Percentiles rank a stretch among this genome's conserved stretches.
These are phyloP conservation scores for Planoprotostelium fungivorum DNA, from an alignment of 78 protist genomes.

Conservation along the genomic window DNA sequence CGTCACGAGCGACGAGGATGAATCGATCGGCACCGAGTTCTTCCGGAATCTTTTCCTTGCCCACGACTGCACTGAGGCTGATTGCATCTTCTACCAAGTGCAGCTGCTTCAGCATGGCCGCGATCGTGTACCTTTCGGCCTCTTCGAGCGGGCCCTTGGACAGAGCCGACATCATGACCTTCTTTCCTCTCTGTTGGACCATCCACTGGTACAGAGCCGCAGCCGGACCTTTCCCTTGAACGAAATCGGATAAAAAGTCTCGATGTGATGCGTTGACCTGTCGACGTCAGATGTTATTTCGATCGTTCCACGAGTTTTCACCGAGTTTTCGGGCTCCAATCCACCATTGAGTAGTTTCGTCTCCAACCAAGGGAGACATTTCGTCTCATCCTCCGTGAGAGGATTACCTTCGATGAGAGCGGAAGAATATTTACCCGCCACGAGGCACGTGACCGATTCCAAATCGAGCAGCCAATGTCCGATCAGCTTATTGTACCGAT, in stretches of 20 bases:
- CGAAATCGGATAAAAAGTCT: neutral
- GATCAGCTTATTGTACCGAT: neutral
- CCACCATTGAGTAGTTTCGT: conserved; percentile 8
- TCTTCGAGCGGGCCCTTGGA: neutral
- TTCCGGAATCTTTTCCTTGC: neutral
- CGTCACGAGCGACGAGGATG: neutral
- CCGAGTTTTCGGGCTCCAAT: neutral
- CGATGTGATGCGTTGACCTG: neutral
- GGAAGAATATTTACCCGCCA: conserved; percentile 1
- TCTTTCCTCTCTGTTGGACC: neutral
- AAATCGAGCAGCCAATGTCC: conserved; percentile 11
- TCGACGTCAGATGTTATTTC: no score
- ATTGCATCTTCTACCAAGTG: neutral
- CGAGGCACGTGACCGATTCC: neutral
- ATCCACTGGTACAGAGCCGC: neutral
- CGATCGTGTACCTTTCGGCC: neutral
- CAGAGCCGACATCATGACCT: neutral
- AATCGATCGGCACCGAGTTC: neutral
- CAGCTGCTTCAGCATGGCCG: neutral
- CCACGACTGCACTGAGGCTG: neutral
- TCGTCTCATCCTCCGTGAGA: neutral
- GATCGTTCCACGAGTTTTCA: no score
- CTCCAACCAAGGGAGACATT: neutral
- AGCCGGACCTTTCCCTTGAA: neutral
- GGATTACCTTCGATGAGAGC: neutral